Conservation (phyloP, 352 stramenopile species). For the Phytophthora quininea region DNA sequence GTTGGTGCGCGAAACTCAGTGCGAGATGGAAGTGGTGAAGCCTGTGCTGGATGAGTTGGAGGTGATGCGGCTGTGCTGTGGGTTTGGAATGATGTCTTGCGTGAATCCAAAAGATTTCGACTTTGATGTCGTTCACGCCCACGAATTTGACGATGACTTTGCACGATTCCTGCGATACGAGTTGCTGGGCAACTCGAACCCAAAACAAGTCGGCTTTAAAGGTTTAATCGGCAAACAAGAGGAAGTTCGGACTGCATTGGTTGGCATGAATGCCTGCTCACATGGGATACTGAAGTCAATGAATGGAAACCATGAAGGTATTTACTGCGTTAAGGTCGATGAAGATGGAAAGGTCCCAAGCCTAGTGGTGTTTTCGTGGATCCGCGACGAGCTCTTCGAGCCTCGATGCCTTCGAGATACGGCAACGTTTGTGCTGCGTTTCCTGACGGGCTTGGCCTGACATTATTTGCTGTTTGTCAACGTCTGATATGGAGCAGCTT, state of each 20-base stretch:
- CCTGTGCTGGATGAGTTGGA: slow-evolving; percentile 76
- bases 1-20: slow-evolving; percentile 55
- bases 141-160: slow-evolving; percentile 74
- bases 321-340: slow-evolving; percentile 56
- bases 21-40: slow-evolving; percentile 74
- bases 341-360: neutral
- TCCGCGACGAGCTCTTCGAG: slow-evolving; percentile 56
- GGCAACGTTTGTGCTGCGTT: slow-evolving; percentile 67
- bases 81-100: slow-evolving; percentile 52
- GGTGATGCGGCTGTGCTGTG: slow-evolving; percentile 65
- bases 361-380: slow-evolving; percentile 72
- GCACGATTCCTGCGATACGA: slow-evolving; percentile 57
- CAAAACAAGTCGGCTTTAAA: slow-evolving; percentile 28
- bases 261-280: slow-evolving; percentile 45
- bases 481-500: slow-evolving; percentile 26
- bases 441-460: slow-evolving; percentile 45
- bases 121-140: slow-evolving; percentile 42
- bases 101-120: slow-evolving; percentile 63
- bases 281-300: slow-evolving; percentile 34
- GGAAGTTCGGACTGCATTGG: slow-evolving; percentile 48
- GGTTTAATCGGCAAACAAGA: slow-evolving; percentile 67
- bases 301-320: slow-evolving; percentile 38
- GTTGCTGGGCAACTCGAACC: slow-evolving; percentile 37
- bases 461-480: slow-evolving; percentile 36
- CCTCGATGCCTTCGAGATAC: slow-evolving; percentile 50